phyloP scores from a whole-genome alignment of 352 stramenopile genomes.

The Blastocystis sp. region DNA sequence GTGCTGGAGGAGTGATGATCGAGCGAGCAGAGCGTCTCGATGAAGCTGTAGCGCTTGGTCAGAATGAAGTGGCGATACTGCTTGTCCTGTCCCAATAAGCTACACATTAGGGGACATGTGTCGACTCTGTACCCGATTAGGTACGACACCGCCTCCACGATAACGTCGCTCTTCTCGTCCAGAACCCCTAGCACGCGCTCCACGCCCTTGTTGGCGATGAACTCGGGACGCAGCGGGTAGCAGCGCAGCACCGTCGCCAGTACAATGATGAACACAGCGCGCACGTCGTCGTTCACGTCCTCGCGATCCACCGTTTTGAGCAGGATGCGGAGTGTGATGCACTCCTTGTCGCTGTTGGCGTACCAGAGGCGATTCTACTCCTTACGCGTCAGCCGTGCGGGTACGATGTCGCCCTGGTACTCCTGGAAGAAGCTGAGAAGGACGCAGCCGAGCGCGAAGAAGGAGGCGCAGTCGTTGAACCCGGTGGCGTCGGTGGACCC shows the following conservation, averaged over 20 bases:
- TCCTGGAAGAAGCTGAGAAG: slow-evolving; percentile 31
- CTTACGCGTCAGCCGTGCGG: background rate
- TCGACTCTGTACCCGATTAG: background rate
- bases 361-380: slow-evolving; percentile 1
- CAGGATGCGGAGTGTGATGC: slow-evolving; percentile 5
- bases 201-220: background rate
- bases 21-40: background rate
- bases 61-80: background rate
- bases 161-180: background rate
- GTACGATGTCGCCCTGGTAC: slow-evolving; percentile 52
- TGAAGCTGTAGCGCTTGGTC: background rate
- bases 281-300: background rate
- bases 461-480: slow-evolving; percentile 9
- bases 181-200: background rate
- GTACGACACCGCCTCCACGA: slow-evolving; percentile 1
- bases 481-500: background rate
- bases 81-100: slow-evolving; percentile 29
- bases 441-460: slow-evolving; percentile 45
- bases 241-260: slow-evolving; percentile 41
- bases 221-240: background rate
- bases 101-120: background rate
- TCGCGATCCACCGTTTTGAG: background rate
- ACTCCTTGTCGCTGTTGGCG: background rate
- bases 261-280: slow-evolving; percentile 35
- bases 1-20: slow-evolving; percentile 4